phyloP scores from a whole-genome alignment of 371 early-diverging fungal species.

The Rhizopus arrhizus region DNA sequence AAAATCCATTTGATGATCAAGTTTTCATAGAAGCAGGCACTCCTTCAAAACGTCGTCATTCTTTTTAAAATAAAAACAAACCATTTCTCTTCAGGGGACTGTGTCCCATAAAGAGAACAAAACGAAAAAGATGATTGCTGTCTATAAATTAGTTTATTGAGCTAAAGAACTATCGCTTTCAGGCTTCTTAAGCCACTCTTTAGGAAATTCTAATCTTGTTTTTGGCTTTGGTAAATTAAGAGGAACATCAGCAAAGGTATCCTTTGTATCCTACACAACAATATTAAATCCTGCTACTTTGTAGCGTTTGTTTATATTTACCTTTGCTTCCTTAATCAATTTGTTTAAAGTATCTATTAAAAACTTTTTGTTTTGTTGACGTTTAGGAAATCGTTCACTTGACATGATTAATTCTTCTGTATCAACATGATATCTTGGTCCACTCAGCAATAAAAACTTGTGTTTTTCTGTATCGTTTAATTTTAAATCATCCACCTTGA shows the following conservation, averaged over 20 bases:
- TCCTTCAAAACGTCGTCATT: too few species aligned
- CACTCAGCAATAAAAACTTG: conserved; percentile 63
- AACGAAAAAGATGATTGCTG: too few species aligned
- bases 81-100: too few species aligned
- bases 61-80: too few species aligned
- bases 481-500: conserved; percentile 53
- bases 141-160: neutral
- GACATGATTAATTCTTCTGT: conserved; percentile 59
- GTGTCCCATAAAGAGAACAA: too few species aligned
- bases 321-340: conserved; percentile 62
- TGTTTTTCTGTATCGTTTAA: conserved; percentile 55
- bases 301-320: conserved; percentile 1
- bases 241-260: conserved; percentile 65
- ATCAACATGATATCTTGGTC: conserved; percentile 62
- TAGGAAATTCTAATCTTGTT: conserved; percentile 62
- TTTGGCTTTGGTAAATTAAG: conserved; percentile 60
- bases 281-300: too few species aligned
- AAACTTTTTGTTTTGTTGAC: conserved; percentile 71
- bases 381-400: conserved; percentile 63
- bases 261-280: conserved; percentile 38
- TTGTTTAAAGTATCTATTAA: conserved; percentile 59
- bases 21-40: too few species aligned
- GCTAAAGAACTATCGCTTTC: neutral
- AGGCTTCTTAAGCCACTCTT: conserved; percentile 53
- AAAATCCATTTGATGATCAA: too few species aligned